Evolutionary conservation across 192 early-diverging fungal species (phyloP), one percentile per base, ranked within the genome.

Genomic region (Backusella psychrophila): DNA sequence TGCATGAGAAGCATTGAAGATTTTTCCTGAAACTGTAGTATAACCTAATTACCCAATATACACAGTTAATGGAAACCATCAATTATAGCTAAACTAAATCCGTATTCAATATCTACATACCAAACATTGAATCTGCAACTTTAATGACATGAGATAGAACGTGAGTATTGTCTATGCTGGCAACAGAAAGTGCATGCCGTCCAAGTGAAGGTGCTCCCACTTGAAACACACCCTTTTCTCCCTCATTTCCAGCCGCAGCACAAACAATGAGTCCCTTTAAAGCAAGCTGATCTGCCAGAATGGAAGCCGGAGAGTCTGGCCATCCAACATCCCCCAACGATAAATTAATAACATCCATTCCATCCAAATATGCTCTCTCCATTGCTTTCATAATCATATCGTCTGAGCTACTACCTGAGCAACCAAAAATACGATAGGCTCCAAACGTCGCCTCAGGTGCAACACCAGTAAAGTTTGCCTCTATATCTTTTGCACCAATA

Each of bases 231-330:
- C 92, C 92, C 33, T 79, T 77, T 31, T 73, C 39, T 44, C 95
- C 95, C 36, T 90, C 86, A 85, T 97, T 97, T 19, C 96, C 96
- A 39, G 84, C 83, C 19, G 94, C 86, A 26, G 90, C 84, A 66
- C 89, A 84, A 14, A 95, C 87, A 36, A 91, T 74, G 29, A 89
- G 77, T 33, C 92, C 92, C 6, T 77, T 33, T 7, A 78, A 69
- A 17, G 82, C 78, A 4, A 93, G 39, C 1, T 71, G 78, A 56
- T 88, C 73, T 31, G 82, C 87, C 9, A 89, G 73, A 0, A 84
- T 69, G 1, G 90, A 78, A 9, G 81, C 66, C 0, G 90, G 90
- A 17, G 83, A 86, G 6, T 87, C 81, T 0, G 83, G 82, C 85
- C 86, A 94, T 7, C 85, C 86, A 9, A 79, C 73, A 29, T 85